Conservation (phyloP, 2,329 filamentous ascomycete species). For the Botrytis squamosa region DNA sequence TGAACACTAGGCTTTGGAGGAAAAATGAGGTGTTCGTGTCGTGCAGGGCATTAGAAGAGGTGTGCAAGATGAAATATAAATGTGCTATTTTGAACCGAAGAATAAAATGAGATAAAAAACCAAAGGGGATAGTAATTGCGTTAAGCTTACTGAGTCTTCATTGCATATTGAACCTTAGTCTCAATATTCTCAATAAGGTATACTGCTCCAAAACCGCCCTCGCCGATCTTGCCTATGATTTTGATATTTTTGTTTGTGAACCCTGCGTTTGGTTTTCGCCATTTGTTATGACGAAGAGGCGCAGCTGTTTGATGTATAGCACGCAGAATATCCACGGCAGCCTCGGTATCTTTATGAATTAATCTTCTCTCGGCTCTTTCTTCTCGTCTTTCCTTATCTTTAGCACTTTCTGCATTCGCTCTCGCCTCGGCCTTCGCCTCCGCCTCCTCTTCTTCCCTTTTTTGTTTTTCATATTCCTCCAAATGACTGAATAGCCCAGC, state of each 20-base stretch:
- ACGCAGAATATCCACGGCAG: not conserved
- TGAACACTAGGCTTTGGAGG: not conserved
- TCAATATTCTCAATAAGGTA: conserved; percentile 8
- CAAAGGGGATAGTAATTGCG: not conserved
- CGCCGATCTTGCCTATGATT: not conserved
- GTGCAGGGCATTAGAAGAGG: not conserved
- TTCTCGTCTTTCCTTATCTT: not conserved
- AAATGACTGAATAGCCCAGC: fast-evolving
- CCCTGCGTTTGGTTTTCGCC: not conserved
- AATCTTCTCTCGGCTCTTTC: too few species aligned
- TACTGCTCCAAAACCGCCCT: not conserved
- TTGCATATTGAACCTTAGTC: not conserved
- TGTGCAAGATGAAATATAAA: not conserved
- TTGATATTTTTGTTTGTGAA: not conserved
- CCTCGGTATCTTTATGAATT: too few species aligned
- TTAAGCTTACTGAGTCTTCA: conserved; percentile 2
- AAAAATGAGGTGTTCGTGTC: not conserved
- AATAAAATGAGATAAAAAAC: not conserved
- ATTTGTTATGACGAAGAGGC: conserved; percentile 5
- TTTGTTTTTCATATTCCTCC: too few species aligned
- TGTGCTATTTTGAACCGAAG: not conserved
- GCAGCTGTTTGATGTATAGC: not conserved
- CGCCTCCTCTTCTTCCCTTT: not conserved
- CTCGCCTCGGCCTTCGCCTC: not conserved
- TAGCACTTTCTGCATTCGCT: not conserved